A percentile compares a stretch with the other conserved stretches of the same genome.
phyloP scores from a whole-genome alignment of 257 asterid genomes.

The Solanum appendiculatum region DNA sequence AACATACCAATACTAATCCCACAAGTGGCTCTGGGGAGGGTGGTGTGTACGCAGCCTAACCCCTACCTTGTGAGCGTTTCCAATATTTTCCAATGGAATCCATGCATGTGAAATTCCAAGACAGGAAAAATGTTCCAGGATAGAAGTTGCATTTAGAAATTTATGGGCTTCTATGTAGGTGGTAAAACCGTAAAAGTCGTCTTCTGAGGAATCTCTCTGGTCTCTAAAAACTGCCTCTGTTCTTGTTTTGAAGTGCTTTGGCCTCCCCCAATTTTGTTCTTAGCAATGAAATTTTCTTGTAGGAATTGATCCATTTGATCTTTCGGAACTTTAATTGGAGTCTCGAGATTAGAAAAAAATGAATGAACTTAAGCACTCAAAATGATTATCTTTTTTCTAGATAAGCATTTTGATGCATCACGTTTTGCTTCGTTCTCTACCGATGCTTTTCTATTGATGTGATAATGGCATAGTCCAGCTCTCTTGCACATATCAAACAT shows the following conservation, averaged over 20 bases:
- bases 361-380: background rate
- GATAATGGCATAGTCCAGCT: background rate
- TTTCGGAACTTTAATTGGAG: background rate
- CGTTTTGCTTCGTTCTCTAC: background rate
- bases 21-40: background rate
- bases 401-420: background rate
- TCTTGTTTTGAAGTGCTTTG: background rate
- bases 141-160: background rate
- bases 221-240: background rate
- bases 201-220: background rate
- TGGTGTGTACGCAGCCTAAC: background rate
- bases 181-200: background rate
- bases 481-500: background rate
- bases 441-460: background rate
- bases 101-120: background rate
- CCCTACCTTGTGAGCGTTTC: background rate
- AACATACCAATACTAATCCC: background rate
- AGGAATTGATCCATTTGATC: background rate
- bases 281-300: background rate
- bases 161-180: background rate
- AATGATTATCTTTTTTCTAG: background rate
- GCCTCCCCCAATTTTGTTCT: background rate
- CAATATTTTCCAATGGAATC: background rate
- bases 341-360: background rate
- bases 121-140: background rate